Evolutionary conservation across 257 asterid species (phyloP), one percentile per base, ranked within the genome.

Genomic region (Penstemon davidsonii): DNA sequence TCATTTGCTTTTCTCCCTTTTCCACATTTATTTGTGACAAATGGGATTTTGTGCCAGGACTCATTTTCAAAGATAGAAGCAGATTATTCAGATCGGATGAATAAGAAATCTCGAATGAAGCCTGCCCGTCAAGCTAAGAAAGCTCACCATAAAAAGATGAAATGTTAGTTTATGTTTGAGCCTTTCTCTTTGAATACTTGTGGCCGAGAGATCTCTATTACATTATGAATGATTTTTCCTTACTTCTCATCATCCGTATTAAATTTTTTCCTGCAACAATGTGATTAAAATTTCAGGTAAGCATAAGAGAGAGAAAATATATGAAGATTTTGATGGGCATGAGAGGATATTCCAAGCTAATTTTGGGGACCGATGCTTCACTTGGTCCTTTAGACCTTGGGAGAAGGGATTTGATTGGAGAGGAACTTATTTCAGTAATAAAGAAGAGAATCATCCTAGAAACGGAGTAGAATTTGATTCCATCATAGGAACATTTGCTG

Each of bases 281-380:
- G 45, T 61, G 13, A 40, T 7, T 49, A 42, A 66, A 73, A 55
- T 44, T 75, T 64, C 80, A 91, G 96, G 91, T 59, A 87, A 85
- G 78, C 72, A 50, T 61, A 81, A 43, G 62, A 75, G 80, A 72
- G 78, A 74, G 76, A 73, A 71, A 15, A 7, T 12, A 33, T 56
- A 4, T 58, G 89, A 87, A 36, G 82, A 75, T 64, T 69, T 7
- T 49, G 86, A 87, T 64, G 85, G 73, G 51, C 49, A 79, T 37
- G 87, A 72, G 52, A 74, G 75, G 71, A 54, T 73, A 76, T 92
- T 84, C 74, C 80, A 73, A 49, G 84, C 91, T 70, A 74, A 85
- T 49, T 79, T 80, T 52, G 86, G 91, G 70, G 75, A 78, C 70
- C 79, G 56, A 15, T 80, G 92, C 76, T 78, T 73, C 75, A 75